Conservation (phyloP, 2,329 filamentous ascomycete genomes). For the Colletotrichum coccodes region DNA sequence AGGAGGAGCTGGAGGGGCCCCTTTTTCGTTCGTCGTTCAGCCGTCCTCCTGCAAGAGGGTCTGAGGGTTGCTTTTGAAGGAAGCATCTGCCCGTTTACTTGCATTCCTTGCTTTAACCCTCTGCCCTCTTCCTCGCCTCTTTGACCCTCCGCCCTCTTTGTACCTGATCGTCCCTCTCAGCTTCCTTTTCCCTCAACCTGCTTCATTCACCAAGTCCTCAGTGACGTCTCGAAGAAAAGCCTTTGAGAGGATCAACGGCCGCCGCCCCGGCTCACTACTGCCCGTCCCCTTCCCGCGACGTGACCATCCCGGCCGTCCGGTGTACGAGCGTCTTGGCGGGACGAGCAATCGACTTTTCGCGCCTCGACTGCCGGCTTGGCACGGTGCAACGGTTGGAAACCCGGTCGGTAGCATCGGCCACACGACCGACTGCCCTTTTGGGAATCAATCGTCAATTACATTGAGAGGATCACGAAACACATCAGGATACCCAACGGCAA, state of each 20-base stretch:
- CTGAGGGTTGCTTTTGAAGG: conserved; percentile 17
- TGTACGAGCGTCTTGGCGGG: neutral
- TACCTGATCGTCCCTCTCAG: neutral
- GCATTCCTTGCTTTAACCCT: neutral
- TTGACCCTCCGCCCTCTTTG: neutral
- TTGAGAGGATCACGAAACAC: neutral
- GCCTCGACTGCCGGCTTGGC: conserved; percentile 28
- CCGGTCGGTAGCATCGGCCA: too few relatives aligned
- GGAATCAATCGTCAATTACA: neutral
- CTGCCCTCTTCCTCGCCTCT: neutral
- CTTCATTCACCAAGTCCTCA: neutral
- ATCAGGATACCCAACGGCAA: neutral
- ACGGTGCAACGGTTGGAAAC: too few relatives aligned
- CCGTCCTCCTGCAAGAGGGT: conserved; percentile 7
- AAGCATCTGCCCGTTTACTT: neutral
- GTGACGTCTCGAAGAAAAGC: neutral
- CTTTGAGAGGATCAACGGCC: neutral
- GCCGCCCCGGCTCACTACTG: neutral
- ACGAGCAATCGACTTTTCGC: neutral
- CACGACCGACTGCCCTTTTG: conserved; percentile 19
- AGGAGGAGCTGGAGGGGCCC: neutral
- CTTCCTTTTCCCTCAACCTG: neutral
- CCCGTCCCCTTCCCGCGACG: neutral
- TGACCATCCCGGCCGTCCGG: neutral
- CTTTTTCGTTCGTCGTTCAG: neutral